These are phyloP conservation scores for Ustanciosporium gigantosporum DNA, from an alignment of 1,284 basidiomycete species.

Conservation along the genomic window DNA sequence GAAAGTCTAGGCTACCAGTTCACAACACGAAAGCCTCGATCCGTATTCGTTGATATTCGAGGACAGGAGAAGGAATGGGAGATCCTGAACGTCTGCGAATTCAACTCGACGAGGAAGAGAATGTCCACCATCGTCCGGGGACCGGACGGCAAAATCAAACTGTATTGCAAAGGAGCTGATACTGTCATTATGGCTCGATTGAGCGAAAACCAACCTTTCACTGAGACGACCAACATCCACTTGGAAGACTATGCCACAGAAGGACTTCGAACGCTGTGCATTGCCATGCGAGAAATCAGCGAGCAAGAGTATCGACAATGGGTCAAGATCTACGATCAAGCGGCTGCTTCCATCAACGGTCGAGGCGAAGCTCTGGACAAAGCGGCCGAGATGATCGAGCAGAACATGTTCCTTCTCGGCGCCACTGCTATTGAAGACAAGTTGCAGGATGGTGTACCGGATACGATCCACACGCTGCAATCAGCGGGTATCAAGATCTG, in stretches of 20 bases:
- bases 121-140: slow-evolving; percentile 93
- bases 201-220: slow-evolving; percentile 70
- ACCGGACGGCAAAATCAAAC: slow-evolving; percentile 86
- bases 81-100: slow-evolving; percentile 95
- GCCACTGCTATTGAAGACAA: slow-evolving; percentile 99
- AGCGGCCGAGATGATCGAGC: slow-evolving; percentile 93
- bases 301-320: slow-evolving; percentile 89
- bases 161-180: slow-evolving; percentile 97
- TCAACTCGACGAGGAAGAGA: slow-evolving; percentile 94
- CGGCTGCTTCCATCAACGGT: slow-evolving; percentile 87
- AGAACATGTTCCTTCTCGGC: slow-evolving; percentile 86
- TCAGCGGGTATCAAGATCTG: slow-evolving; percentile 99
- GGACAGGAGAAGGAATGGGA: slow-evolving; percentile 80
- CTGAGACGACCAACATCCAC: slow-evolving; percentile 83
- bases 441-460: slow-evolving; percentile 96
- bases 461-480: slow-evolving; percentile 95
- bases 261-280: slow-evolving; percentile 91
- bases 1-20: slow-evolving; percentile 91
- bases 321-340: slow-evolving; percentile 83
- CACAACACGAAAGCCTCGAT: slow-evolving; percentile 91
- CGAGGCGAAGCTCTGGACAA: slow-evolving; percentile 90
- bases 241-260: slow-evolving; percentile 84
- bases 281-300: slow-evolving; percentile 88
- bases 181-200: slow-evolving; percentile 72
- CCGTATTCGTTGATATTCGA: slow-evolving; percentile 81